Evolutionary conservation across 164 flowering plant species (phyloP), one percentile per base, ranked within the genome.

Genomic region (Chimonanthus praecox): DNA sequence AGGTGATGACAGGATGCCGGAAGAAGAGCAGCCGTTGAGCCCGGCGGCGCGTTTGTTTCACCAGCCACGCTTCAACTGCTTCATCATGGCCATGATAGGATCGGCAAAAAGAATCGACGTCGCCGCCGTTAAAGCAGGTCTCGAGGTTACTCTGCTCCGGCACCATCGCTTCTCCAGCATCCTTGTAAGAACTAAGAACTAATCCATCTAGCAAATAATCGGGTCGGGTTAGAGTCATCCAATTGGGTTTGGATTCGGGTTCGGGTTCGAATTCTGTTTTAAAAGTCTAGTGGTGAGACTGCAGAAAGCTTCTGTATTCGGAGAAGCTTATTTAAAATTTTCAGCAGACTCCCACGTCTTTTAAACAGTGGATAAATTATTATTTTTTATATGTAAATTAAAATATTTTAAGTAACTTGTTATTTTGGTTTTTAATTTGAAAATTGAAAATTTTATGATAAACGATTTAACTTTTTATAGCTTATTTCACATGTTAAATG

Each of bases 91-190:
- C 13, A 80, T 83, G 44, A 76, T 86, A 79, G 91, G 91, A 4
- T 70, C 67, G 73, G 86, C 81, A n/a, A 80, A 83, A 21, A 58
- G 3, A 6, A 44, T 86, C 44, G 47, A 80, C 54, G 71, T 79
- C 3, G 73, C 80, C 1, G 71, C 74, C 47, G 7, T 76, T 4
- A 85, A 78, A 63, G 54, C 76, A 7, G 77, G 78, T 10, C 67
- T 86, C 16, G 70, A 46, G 4, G 64, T 49, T 48, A 82, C 86
- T 48, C 67, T 84, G 47, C 64, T 75, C 46, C 70, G 70, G 47
- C 82, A 82, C 47, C 89, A 86, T 64, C 86, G 88, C 20, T 88
- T 88, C 87, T 83, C 84, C 6, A 87, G 88, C 44, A 62, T 84
- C 58, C 84, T 71, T 82, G 92, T 87, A 78, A 58, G 47, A 8